Base-by-base conservation (phyloP, 73 alveolate species). In the Strombidium stylifer region DNA sequence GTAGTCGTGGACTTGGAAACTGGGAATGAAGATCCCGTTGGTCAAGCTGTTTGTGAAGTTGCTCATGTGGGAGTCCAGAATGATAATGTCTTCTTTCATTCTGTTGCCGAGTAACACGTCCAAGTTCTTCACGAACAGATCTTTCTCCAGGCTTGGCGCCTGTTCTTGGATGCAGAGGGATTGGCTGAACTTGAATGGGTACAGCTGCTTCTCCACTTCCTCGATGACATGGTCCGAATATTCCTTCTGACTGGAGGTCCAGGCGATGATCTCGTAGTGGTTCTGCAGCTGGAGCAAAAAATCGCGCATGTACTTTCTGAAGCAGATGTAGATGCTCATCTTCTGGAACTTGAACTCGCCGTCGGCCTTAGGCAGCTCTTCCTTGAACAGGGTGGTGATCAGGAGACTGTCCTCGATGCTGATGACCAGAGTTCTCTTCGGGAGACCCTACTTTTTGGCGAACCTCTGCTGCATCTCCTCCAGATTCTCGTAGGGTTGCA, bases 331-430 rank as follows among this genome's bases (percentile, higher is more conserved):
- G 55, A 57, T 57, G 37, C 36, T 37, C 10, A 57, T 18, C 14
- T 24, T 19, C 18, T 36, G 11, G 40, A 35, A 57, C 27, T 21
- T 35, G 21, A 57, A 57, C 24, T 57, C 53, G 28, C 72, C 72
- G 21, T 57, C 56, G 7, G 37, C 23, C 12, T 56, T 32, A 14
- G 72, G 72, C 41, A 57, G 37, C n/a, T 57, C 72, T 7, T 57
- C 37, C 37, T 36, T 57, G 36, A 35, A 57, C 21, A 57, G 32
- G 15, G 72, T 35, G 4, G 72, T 57, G 15, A 35, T 57, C 18
- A 57, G 15, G 3, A 57, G 18, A 24, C 72, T 35, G 24, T 57
- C 72, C 19, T 57, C 72, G 6, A 57, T 53, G 39, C 57, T 35
- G 40, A 57, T 19, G 14, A 57, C 36, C 18, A 57, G 24, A 3